Evolutionary conservation across 192 early-diverging fungal species (phyloP).

Genomic region (Backusella westeae): DNA sequence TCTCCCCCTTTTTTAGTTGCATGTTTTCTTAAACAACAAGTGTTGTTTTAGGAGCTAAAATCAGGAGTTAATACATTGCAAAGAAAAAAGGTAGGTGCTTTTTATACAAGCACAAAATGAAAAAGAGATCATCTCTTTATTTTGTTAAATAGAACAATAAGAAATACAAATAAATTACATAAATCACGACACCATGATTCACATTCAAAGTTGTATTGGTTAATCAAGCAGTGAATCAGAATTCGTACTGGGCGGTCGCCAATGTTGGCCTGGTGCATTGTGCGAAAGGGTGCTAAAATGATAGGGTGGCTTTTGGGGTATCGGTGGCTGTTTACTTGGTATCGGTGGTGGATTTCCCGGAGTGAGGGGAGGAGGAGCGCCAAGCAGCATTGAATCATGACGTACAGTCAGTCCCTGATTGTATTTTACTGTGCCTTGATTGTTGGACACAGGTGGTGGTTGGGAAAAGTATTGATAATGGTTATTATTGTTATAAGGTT

Average conservation of each 20-base stretch:
- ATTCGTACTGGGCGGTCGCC: neutral
- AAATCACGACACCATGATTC: no score
- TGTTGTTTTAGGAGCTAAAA: neutral
- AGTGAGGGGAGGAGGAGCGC: neutral
- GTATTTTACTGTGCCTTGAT: neutral
- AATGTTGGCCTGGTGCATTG: neutral
- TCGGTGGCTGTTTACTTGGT: neutral
- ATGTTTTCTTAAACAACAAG: neutral
- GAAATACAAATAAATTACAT: no score
- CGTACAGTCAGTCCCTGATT: neutral
- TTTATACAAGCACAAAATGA: slow-evolving; percentile 2
- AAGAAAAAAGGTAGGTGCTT: neutral
- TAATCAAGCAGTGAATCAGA: neutral
- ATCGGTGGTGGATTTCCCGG: neutral
- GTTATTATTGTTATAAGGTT: neutral
- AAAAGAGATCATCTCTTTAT: no score
- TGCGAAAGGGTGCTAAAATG: neutral
- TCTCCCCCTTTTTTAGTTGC: neutral
- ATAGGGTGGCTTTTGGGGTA: neutral
- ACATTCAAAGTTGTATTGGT: no score
- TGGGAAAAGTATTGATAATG: neutral
- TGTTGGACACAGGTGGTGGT: neutral
- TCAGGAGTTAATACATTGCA: neutral
- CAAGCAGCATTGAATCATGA: neutral
- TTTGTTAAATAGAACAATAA: no score